Base-by-base conservation (phyloP, 129 eudicot species). In the Glebionis coronaria region DNA sequence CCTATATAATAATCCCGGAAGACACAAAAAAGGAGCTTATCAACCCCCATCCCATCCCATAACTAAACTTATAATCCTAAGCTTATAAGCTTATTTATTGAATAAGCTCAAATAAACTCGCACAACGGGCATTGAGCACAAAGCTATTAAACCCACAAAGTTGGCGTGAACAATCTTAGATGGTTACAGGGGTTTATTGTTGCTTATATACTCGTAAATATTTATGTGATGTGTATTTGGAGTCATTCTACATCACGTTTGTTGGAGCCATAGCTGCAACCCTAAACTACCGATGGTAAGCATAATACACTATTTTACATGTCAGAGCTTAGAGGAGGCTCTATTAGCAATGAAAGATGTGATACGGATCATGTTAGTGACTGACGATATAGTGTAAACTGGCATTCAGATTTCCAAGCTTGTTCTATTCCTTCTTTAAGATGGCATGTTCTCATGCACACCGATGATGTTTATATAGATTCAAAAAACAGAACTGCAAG, bases 231-330 rank as follows among this genome's bases (percentile, higher is more conserved):
- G 77, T 71, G 66, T 87, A 89, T 83, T 47, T 94, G 95, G 97
- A 89, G 69, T 94, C 94, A 97, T 18, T 94, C 72, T 87, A 90
- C 53, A 85, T 94, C 65, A 75, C 94, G 11, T 90, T 76, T 77
- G 81, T 83, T 70, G 97, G 97, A 52, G 99, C 94, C 61, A 82
- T 90, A 52, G 79, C 79, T 51, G 99, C 99, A 61, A 88, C 95
- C 13, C 85, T 94, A 9, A 94, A 94, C 74, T 87, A 90, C 72
- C 75, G 99, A 70, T 93, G 98, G 98, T 88, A 75, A 28, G 84
- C 64, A 12, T 59, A 44, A 18, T 66, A 5, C 56, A 15, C 4
- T 61, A 42, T 49, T 64, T 35, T 56, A 38, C 38, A 29, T 19
- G 73, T 56, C 68, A 85, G 96, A 88, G 90, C 74, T 79, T 82